Percentiles rank a stretch among this genome's conserved stretches.
phyloP scores from a whole-genome alignment of 768 basidiomycete genomes.

The Mycena sanguinolenta region DNA sequence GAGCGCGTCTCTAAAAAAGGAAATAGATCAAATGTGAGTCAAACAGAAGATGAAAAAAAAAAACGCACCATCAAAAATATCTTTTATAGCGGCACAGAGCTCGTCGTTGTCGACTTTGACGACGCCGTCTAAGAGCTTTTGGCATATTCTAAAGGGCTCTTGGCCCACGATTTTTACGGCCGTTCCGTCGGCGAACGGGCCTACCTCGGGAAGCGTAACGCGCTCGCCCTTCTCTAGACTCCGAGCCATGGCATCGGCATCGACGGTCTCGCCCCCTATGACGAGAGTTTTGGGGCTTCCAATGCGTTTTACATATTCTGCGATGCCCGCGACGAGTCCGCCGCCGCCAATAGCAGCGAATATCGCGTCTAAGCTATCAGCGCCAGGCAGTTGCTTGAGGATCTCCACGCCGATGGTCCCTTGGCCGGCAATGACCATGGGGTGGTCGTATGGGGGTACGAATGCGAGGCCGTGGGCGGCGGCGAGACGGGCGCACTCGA shows the following conservation, averaged over 20 bases:
- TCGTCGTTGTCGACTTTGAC: slow-evolving; percentile 94
- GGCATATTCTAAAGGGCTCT: slow-evolving; percentile 94
- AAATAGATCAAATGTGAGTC: slow-evolving; percentile 7
- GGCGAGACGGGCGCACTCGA: slow-evolving; percentile 91
- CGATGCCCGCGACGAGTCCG: slow-evolving; percentile 91
- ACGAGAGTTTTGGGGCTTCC: slow-evolving; percentile 87
- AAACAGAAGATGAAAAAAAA: slow-evolving; percentile 2
- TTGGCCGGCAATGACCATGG: slow-evolving; percentile 96
- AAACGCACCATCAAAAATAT: slow-evolving; percentile 92
- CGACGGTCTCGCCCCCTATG: slow-evolving; percentile 93
- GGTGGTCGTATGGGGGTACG: slow-evolving; percentile 98
- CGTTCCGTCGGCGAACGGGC: slow-evolving; percentile 97
- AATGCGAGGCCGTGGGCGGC: slow-evolving; percentile 82
- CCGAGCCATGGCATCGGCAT: slow-evolving; percentile 93
- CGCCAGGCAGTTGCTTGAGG: slow-evolving; percentile 85
- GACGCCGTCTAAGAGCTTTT: slow-evolving; percentile 84
- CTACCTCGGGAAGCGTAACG: slow-evolving; percentile 88
- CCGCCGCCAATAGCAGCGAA: slow-evolving; percentile 97
- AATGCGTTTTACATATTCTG: slow-evolving; percentile 93
- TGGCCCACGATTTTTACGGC: slow-evolving; percentile 96
- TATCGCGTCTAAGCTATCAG: slow-evolving; percentile 84
- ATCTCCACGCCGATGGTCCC: slow-evolving; percentile 97
- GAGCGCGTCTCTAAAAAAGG: slow-evolving; percentile 85
- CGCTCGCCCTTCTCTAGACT: slow-evolving; percentile 87
- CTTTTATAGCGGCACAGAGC: slow-evolving; percentile 98